Base-by-base conservation (phyloP, 106 monocot genomes). In the Chionographis japonica region DNA sequence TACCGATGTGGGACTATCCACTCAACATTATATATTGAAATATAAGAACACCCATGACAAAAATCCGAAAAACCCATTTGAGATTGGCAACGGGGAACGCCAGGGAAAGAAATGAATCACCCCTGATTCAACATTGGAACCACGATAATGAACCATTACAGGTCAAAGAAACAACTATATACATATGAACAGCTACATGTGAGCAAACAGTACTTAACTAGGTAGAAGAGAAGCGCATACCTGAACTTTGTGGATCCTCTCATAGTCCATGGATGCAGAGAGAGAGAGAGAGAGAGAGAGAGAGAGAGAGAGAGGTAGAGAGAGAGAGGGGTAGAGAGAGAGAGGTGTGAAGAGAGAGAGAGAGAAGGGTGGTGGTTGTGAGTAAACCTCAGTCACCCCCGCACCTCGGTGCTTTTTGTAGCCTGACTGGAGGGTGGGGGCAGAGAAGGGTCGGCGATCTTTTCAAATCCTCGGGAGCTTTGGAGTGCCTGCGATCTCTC, bases 201-300 rank as follows among this genome's bases (percentile, higher is more conserved):
- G 27, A 27, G 46, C 46, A 46, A 6, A 1, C 46, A 46, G 46
- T 46, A 46, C 46, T 27, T 27, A 27, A 27, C 27, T 27, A 27
- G 27, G 27, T 27, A 27, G 27, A 18, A 56, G 17, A 56, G 8
- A 13, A n/a, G 6, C 1, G 16, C 58, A 68, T 81, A 90, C 89
- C 85, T 90, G 85, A 74, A 77, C 85, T 66, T 86, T 90, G 83
- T 86, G 82, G 57, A 90, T 90, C 80, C 89, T 85, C 77, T 90
- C 89, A 63, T 90, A 90, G 54, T 83, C 89, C 89, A 90, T 90
- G 10, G 8, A 13, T 18, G 8, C 6, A 39, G 18, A 6, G 51
- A 38, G 7, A 46, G 68, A 63, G 51, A 66, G 61, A 15, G 53
- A 58, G 51, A 63, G 71, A 42, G 61, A 49, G 56, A 19, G 72